Conservation (phyloP, 371 early-diverging fungal genomes). For the Sanchytrium tribonematis region DNA sequence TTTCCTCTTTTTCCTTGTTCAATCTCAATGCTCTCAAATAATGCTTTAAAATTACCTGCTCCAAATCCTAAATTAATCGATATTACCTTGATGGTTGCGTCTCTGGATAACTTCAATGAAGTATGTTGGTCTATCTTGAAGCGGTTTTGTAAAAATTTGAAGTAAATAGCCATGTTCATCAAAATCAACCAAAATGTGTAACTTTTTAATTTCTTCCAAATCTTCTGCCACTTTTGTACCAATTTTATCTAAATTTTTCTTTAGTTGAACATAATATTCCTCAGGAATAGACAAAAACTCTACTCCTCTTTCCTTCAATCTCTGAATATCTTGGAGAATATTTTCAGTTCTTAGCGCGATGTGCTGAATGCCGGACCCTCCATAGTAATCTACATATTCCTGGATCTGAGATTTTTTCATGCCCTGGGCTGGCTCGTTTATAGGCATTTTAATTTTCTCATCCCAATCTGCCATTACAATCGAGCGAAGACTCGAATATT, state of each 20-base stretch:
- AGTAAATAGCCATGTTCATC: conserved; percentile 27
- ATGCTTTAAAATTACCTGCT: conserved; percentile 88
- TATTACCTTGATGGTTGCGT: conserved; percentile 38
- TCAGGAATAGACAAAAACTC: conserved; percentile 44
- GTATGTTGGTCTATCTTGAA: conserved; percentile 81
- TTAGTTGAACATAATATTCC: conserved; percentile 57
- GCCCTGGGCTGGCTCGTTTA: conserved; percentile 88
- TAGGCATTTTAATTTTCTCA: conserved; percentile 78
- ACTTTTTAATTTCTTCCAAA: conserved; percentile 41
- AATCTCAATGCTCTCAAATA: conserved; percentile 72
- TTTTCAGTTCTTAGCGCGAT: conserved; percentile 69
- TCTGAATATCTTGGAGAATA: conserved; percentile 48
- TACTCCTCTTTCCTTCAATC: conserved; percentile 53
- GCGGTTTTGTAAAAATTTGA: conserved; percentile 33
- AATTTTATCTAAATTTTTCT: conserved; percentile 29
- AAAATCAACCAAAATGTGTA: conserved; percentile 74
- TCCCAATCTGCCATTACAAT: conserved; percentile 82
- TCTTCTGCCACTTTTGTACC: conserved; percentile 41
- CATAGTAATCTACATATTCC: conserved; percentile 85
- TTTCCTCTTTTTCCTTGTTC: conserved; percentile 81
- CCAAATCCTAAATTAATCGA: conserved; percentile 44
- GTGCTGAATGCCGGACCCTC: conserved; percentile 63
- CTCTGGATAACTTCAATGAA: conserved; percentile 90
- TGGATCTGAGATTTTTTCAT: conserved; percentile 81
- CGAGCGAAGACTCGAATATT: conserved; percentile 72